Conservation (phyloP, 2,329 filamentous ascomycete genomes). For the Colletotrichum falcatum region DNA sequence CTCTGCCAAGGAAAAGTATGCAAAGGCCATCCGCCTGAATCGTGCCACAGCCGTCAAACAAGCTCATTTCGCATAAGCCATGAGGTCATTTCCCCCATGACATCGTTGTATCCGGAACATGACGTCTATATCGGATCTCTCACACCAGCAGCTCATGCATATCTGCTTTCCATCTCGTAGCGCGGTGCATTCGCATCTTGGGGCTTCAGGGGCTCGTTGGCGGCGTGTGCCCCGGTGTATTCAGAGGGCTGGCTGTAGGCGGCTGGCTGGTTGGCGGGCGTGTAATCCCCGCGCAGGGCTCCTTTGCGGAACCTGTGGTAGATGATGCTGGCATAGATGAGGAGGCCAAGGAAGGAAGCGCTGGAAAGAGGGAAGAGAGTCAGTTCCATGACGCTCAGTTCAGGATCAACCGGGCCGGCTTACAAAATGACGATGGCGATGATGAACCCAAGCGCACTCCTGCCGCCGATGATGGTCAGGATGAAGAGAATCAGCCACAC, state of each 20-base stretch:
- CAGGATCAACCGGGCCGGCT: conserved; percentile 19
- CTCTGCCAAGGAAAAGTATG: not conserved
- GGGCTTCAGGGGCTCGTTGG: conserved; percentile 5
- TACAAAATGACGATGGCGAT: conserved; percentile 47
- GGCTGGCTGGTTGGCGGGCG: conserved; percentile 27
- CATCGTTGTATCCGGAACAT: not conserved
- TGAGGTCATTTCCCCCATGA: not conserved
- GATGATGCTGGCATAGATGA: conserved; percentile 49
- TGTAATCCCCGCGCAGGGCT: conserved; percentile 25
- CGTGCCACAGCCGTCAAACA: not conserved
- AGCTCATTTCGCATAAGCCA: not conserved
- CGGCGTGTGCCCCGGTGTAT: conserved; percentile 2
- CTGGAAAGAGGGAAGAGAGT: conserved; percentile 33
- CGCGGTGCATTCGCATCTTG: not conserved
- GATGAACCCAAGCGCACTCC: conserved; percentile 29
- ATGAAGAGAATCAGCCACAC: conserved; percentile 47
- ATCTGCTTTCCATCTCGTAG: not conserved
- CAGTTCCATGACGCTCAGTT: not conserved
- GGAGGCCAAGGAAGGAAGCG: conserved; percentile 49
- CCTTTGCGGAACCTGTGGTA: conserved; percentile 45
- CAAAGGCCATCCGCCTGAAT: not conserved
- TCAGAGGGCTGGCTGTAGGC: conserved; percentile 22
- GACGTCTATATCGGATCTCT: not conserved
- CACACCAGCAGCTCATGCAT: not conserved
- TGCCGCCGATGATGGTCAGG: conserved; percentile 44